These are phyloP conservation scores for Umbilicus rupestris DNA, from an alignment of 164 flowering plant species.

Conservation along the genomic window DNA sequence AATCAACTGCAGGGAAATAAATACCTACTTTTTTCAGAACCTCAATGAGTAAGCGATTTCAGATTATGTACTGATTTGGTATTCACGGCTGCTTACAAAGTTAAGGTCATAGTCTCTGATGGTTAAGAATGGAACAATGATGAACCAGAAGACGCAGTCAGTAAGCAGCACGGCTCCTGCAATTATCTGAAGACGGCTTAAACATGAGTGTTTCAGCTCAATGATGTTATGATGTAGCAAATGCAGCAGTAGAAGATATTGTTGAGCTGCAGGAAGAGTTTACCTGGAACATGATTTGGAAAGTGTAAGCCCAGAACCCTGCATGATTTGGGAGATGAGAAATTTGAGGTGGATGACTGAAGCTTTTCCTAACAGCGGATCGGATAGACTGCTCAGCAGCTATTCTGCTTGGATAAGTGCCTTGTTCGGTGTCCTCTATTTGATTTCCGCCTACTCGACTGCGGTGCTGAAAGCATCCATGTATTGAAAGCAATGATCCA, in stretches of 20 bases:
- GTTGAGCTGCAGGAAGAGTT: not conserved
- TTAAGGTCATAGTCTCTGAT: constrained; percentile 47
- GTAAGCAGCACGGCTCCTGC: constrained; percentile 96
- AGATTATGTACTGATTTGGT: not conserved
- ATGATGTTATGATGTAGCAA: too few relatives aligned
- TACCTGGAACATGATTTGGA: constrained; percentile 89
- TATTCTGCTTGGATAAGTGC: constrained; percentile 19
- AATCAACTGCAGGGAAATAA: constrained; percentile 41
- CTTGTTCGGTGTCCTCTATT: constrained; percentile 35
- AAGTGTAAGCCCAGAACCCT: constrained; percentile 53
- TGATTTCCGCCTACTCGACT: constrained; percentile 35
- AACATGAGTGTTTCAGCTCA: not conserved
- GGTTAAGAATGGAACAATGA: constrained; percentile 76
- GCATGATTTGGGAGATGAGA: constrained; percentile 30
- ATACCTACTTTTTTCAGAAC: not conserved
- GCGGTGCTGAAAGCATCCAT: constrained; percentile 57
- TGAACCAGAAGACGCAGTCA: constrained; percentile 85
- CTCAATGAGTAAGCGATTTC: not conserved
- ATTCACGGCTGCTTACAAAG: constrained; percentile 42
- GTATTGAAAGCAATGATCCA: constrained; percentile 58
- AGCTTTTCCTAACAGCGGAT: constrained; percentile 16
- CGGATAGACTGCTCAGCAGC: constrained; percentile 16
- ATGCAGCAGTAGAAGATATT: not conserved
- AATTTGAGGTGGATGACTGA: constrained; percentile 10
- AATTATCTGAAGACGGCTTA: constrained; percentile 46